Evolutionary conservation across 352 stramenopile species (phyloP).

Genomic region (Phytophthora sansomeana): DNA sequence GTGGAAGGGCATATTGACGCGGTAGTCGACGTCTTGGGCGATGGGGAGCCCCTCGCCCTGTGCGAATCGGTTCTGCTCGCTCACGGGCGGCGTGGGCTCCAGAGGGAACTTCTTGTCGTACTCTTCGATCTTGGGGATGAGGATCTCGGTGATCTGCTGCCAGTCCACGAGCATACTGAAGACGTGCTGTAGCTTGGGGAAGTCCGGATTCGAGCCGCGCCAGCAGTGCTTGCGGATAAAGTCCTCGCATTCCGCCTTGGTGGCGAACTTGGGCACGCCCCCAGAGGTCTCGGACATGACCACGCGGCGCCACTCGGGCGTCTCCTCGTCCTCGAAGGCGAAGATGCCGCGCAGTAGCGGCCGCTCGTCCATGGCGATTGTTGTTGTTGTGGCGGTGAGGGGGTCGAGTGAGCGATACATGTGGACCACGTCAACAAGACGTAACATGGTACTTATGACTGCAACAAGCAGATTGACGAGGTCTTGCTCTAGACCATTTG

Average conservation of each 20-base stretch:
- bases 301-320: constrained; percentile 75
- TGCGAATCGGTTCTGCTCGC: constrained; percentile 71
- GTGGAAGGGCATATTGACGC: constrained; percentile 96
- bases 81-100: constrained; percentile 43
- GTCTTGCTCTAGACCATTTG: too few relatives aligned
- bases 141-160: constrained; percentile 77
- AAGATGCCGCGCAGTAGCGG: constrained; percentile 86
- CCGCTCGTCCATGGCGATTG: constrained; percentile 48
- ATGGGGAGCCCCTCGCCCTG: constrained; percentile 60
- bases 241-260: constrained; percentile 87
- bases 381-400: neutral
- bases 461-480: too few relatives aligned
- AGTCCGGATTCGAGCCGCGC: constrained; percentile 91
- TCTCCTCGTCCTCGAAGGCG: constrained; percentile 89
- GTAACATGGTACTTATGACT: neutral
- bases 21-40: constrained; percentile 67
- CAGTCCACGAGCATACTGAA: constrained; percentile 94
- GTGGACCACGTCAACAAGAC: neutral
- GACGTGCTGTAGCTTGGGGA: constrained; percentile 91
- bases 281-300: constrained; percentile 71
- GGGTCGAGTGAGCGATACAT: neutral
- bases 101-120: constrained; percentile 76
- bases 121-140: constrained; percentile 82
- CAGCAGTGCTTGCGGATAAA: constrained; percentile 91
- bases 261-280: constrained; percentile 89